Base-by-base conservation (phyloP, 176 grass and related monocot species). In the Carex scoparia region DNA sequence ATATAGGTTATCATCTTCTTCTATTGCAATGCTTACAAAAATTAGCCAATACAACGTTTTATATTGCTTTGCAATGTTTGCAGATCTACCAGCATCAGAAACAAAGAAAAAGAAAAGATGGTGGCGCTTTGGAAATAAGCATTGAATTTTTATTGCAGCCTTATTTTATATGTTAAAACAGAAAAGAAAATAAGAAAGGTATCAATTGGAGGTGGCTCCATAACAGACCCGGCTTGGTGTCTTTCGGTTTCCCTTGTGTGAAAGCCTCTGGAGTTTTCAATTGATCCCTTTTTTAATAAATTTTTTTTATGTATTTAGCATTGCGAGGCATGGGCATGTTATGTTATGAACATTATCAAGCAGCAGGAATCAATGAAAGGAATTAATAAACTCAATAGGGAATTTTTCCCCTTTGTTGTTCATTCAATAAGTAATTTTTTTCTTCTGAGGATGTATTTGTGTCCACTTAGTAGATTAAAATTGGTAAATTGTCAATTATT, bases 81-180 rank as follows among this genome's bases (percentile, higher is more conserved):
- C 84, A 93, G 91, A 90, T 82, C 88, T 88, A 23, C 88, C 88
- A 16, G 61, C 65, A 38, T 81, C 79, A 54, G 84, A 86, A 84
- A 81, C 80, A 32, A 90, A 90, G 84, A 90, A 88, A 60, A 90
- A 93, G 84, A 93, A 93, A 86, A 79, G 84, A 44, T 90, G 91
- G 91, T 93, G 91, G 88, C 91, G 73, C 56, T 88, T 93, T 42
- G 59, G 91, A 77, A 92, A 89, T 54, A 92, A 88, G 83, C 83
- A 88, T 85, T 92, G 30, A 79, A 69, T 64, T 81, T 30, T 7
- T 48, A 64, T 48, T 30, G 57, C 32, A 30, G 19, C 16, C 51
- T 63, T 81, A 63, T 63, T 81, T 19, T 4, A 65, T 28, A 65
- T 81, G 54, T 16, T 10, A 63, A 46, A 48, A 30, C 27, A 28